Evolutionary conservation across 1,284 basidiomycete species (phyloP), one percentile per base, ranked within the genome.

Genomic region (Pseudomicrostroma phylloplanum): DNA sequence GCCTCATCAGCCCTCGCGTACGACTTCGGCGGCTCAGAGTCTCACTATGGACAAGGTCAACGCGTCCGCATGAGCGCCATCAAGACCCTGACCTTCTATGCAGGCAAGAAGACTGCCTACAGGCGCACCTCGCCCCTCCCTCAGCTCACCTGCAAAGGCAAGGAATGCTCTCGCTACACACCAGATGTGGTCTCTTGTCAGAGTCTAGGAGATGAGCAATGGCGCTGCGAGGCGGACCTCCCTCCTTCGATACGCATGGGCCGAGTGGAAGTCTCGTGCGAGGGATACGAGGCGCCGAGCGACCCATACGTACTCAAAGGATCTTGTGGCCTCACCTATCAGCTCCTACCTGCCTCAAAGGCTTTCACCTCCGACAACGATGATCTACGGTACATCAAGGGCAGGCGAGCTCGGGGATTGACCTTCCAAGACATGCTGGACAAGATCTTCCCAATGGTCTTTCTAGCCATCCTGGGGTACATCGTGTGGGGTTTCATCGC

Each of bases 101-200:
- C 86, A 54, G 86, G 84, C 67, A 80, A 82, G 43, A 67, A 83
- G n/a, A 92, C 92, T 0, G 79, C 82, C 7, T 83, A 85, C 8
- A 84, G 89, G 36, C 84, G 92, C 60, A 86, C 85, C 0, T 77
- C 81, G 2, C 84, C 90, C 4, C 82, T 93, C 51, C 84, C 86
- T 2, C 92, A 96, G 76, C 84, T 96, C 25, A 83, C 82, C 40
- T 96, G 92, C 78, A 73, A 85, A 85, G 66, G 83, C 88, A 42
- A 59, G 26, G 26, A 41, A 13, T 96, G 92, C 78, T 82, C 81
- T 41, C 74, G 85, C 17, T 93, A 86, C 79, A 84, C 86, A 64
- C 92, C 91, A 0, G 88, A 91, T 63, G 89, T 87, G n/a, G 87
- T 96, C 30, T 86, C 90, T 67, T 96, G 92, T 79, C 82, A 82